phyloP scores from a whole-genome alignment of 768 basidiomycete species.

The Fomitopsis serialis region DNA sequence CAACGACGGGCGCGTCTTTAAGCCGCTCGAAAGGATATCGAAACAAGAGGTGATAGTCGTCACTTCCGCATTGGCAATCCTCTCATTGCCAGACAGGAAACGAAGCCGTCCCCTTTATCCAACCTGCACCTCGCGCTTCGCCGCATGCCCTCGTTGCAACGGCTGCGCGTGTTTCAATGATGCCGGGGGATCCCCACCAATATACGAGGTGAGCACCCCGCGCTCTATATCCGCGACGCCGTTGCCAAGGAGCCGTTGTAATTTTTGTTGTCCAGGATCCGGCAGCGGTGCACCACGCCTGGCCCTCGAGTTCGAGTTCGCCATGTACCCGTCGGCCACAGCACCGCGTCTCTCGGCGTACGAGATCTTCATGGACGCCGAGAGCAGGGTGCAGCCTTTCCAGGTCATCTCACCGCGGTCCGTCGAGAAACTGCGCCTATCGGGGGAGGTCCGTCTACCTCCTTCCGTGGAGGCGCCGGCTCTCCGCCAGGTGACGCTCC shows the following conservation, averaged over 20 bases:
- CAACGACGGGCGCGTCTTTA: slow-evolving; percentile 33
- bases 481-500: slow-evolving; percentile 26
- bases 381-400: slow-evolving; percentile 25
- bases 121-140: slow-evolving; percentile 26
- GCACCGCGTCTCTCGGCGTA: slow-evolving; percentile 21
- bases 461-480: slow-evolving; percentile 8
- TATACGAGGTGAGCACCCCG: slow-evolving; percentile 6
- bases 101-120: slow-evolving; percentile 24
- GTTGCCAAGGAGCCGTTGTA: neutral
- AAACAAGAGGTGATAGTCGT: slow-evolving; percentile 9
- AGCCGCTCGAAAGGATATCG: neutral
- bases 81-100: neutral
- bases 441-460: slow-evolving; percentile 26
- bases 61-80: neutral
- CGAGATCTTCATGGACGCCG: slow-evolving; percentile 27
- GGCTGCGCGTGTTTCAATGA: slow-evolving; percentile 31
- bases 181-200: slow-evolving; percentile 18
- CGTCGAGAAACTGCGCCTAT: slow-evolving; percentile 28
- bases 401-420: slow-evolving; percentile 19
- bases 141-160: slow-evolving; percentile 22
- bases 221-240: neutral
- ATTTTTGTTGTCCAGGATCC: slow-evolving; percentile 1
- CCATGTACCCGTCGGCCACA: slow-evolving; percentile 28
- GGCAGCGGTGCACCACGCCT: neutral
- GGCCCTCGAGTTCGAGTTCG: slow-evolving; percentile 29